Evolutionary conservation across 2,329 filamentous ascomycete genomes (phyloP).

Genomic region (Verticillium albo-atrum): DNA sequence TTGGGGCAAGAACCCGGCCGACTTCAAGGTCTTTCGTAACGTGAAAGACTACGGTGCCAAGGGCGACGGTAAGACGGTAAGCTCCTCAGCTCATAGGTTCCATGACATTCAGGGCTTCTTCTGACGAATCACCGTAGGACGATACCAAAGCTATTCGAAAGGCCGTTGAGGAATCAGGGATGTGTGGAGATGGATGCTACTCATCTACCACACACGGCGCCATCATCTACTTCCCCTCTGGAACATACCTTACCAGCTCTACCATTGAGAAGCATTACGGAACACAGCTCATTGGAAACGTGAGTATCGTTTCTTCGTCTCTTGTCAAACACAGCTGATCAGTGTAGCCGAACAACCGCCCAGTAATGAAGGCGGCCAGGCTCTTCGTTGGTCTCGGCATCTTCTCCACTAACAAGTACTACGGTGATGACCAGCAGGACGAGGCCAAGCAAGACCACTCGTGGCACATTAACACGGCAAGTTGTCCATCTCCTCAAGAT

Average conservation of each 20-base stretch:
- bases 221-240: conserved; percentile 21
- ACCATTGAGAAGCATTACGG: conserved; percentile 13
- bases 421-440: neutral
- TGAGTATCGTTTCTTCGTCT: too few relatives aligned
- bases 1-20: neutral
- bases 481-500: too few relatives aligned
- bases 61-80: too few relatives aligned
- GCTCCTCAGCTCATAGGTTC: too few relatives aligned
- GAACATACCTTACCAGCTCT: conserved; percentile 15
- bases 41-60: too few relatives aligned
- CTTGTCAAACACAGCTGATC: too few relatives aligned
- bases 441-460: neutral
- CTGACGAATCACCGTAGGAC: too few relatives aligned
- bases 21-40: too few relatives aligned
- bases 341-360: conserved; percentile 8
- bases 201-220: conserved; percentile 11
- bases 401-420: conserved; percentile 11
- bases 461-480: neutral
- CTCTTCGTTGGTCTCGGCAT: conserved; percentile 7
- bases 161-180: conserved; percentile 9
- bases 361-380: neutral
- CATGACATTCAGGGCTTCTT: too few relatives aligned
- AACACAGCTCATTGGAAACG: conserved; percentile 32
- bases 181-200: conserved; percentile 12
- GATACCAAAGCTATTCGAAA: conserved; percentile 15